Evolutionary conservation across 1,284 basidiomycete species (phyloP).

Genomic region (Ceratobasidium sp.): DNA sequence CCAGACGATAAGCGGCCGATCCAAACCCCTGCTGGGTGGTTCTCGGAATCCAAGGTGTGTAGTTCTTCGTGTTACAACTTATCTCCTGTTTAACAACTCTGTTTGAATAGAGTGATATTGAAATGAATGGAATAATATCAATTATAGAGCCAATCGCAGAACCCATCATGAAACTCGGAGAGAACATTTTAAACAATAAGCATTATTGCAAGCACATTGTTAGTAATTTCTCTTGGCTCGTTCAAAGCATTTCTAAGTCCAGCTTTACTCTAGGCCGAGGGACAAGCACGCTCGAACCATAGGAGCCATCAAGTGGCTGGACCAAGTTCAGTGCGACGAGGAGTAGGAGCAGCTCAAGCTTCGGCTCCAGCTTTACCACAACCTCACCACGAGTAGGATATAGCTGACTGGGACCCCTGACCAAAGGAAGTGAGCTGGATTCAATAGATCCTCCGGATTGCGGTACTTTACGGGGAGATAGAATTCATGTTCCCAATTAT

Average conservation of each 20-base stretch:
- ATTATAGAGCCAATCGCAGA: not conserved
- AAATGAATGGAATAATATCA: not conserved
- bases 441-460: not conserved
- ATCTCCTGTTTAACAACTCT: not conserved
- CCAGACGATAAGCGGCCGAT: not conserved
- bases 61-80: not conserved
- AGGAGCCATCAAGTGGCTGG: too few species aligned
- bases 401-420: too few species aligned
- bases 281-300: too few species aligned
- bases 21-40: not conserved
- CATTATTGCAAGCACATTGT: not conserved
- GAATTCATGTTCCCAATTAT: too few species aligned
- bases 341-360: too few species aligned
- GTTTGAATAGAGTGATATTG: conserved; percentile 3
- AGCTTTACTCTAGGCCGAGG: too few species aligned
- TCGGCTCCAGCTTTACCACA: too few species aligned
- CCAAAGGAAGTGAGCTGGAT: too few species aligned
- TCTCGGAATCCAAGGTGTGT: not conserved
- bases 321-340: too few species aligned
- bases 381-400: too few species aligned
- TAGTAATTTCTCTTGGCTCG: not conserved
- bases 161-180: not conserved
- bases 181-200: not conserved
- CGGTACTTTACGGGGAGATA: too few species aligned
- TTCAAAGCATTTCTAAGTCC: too few species aligned